Evolutionary conservation across 23 red algal species (phyloP).

Genomic region (Agarophyton chilense): DNA sequence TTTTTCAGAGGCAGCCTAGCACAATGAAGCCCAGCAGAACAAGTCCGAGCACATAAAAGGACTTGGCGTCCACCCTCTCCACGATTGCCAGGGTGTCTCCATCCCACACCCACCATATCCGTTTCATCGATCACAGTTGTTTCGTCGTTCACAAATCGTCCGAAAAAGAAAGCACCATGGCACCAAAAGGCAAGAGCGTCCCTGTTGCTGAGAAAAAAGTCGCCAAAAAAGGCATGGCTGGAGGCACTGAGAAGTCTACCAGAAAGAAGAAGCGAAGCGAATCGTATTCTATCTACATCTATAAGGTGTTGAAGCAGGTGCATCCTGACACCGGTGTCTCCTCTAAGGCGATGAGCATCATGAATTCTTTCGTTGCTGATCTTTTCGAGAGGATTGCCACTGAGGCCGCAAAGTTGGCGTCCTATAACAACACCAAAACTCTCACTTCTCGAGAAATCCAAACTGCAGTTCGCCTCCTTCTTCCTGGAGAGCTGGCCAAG

Average conservation of each 20-base stretch:
- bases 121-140: no score
- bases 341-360: constrained; percentile 99
- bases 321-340: constrained; percentile 99
- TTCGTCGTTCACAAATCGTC: no score
- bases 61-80: neutral
- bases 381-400: constrained; percentile 97
- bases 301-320: constrained; percentile 99
- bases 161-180: constrained; percentile 36
- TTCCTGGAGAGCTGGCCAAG: constrained; percentile 98
- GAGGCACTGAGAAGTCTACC: constrained; percentile 63
- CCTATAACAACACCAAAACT: constrained; percentile 97
- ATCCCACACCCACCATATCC: no score
- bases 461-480: constrained; percentile 95
- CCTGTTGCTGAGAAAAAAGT: constrained; percentile 96
- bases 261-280: constrained; percentile 92
- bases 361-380: constrained; percentile 99
- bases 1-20: no score
- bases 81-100: no score
- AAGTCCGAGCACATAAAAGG: neutral
- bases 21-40: neutral
- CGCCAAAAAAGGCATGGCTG: constrained; percentile 79
- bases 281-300: constrained; percentile 99
- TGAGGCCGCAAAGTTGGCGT: constrained; percentile 88
- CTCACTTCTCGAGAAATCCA: constrained; percentile 98
- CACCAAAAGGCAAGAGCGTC: constrained; percentile 94